Evolutionary conservation across 1,139 yeast genomes (phyloP), one percentile per base, ranked within the genome.

Genomic region (Kodamaea sp.): DNA sequence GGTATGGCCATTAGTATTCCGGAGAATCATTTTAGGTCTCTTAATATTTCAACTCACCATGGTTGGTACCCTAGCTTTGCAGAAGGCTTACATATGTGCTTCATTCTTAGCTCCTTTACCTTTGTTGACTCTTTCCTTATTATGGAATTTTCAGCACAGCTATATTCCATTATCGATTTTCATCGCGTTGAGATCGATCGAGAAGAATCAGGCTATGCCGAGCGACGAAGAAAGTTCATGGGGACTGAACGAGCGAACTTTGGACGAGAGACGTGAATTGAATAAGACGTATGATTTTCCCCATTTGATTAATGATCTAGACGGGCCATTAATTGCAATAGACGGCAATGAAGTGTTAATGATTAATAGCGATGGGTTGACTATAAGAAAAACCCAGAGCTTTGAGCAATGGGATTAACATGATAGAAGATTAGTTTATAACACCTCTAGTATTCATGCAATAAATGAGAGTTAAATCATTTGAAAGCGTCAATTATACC

Each of bases 31-130:
- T 33, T 57, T 84, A 29, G 95, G 95, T 0, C 57, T 86, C 26
- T 58, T 83, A 12, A 59, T 87, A 9, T 86, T 92, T 55, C 97
- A 92, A 52, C 60, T 90, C 38, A 87, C 96, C 11, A 88, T 89
- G 88, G 89, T 90, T 2, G 97, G 97, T 2, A 83, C 95, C 1
- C 66, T 90, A 39, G 92, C 86, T 1, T 73, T 84, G 11, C 79
- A 87, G 48, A 80, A 83, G 42, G 95, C 95, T 0, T 89, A 82
- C 63, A 62, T 79, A 8, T 66, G 87, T 30, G 88, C 96, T 0
- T 64, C 84, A 22, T 71, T 80, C 42, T 63, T 90, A 31, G 67
- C 81, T 1, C 97, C 97, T 1, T 64, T 89, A 28, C 94, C 96
- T 1, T 51, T 86, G 9, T 61, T 78, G 5, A 83, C 95, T 0